A percentile compares a stretch with the other conserved stretches of the same genome.
Conservation (phyloP, 1,284 basidiomycete species). For the Puccinia horiana region DNA sequence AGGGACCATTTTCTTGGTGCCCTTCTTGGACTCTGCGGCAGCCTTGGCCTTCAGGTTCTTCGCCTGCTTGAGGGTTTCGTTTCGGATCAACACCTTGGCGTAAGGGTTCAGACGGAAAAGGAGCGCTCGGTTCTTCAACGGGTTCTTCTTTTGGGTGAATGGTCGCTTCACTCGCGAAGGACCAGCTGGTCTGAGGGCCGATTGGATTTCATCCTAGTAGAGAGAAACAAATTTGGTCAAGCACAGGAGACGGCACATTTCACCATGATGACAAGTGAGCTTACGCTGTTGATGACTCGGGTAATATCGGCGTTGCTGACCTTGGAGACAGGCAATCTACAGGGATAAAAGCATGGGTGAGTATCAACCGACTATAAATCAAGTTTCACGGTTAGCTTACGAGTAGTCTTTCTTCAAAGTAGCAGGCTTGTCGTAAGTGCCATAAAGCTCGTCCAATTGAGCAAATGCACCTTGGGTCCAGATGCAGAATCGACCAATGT, state of each 20-base stretch:
- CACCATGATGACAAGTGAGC: background rate
- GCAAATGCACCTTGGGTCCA: conserved; percentile 96
- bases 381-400: background rate
- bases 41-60: conserved; percentile 37
- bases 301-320: conserved; percentile 96
- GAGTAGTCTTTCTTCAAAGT: conserved; percentile 82
- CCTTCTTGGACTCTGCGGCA: conserved; percentile 31
- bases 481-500: conserved; percentile 97
- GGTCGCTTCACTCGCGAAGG: conserved; percentile 81
- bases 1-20: conserved; percentile 35
- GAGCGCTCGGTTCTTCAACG: conserved; percentile 89
- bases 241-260: conserved; percentile 61
- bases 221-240: conserved; percentile 67
- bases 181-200: conserved; percentile 74
- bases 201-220: conserved; percentile 65
- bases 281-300: conserved; percentile 80
- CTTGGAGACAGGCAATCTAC: conserved; percentile 86
- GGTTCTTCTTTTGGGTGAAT: conserved; percentile 99
- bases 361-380: background rate
- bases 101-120: conserved; percentile 99
- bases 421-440: conserved; percentile 81
- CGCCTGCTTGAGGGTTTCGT: conserved; percentile 24
- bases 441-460: conserved; percentile 91
- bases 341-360: background rate
- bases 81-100: conserved; percentile 66